Evolutionary conservation across 306 rosid genomes (phyloP).

Genomic region (Mimosa bimucronata): DNA sequence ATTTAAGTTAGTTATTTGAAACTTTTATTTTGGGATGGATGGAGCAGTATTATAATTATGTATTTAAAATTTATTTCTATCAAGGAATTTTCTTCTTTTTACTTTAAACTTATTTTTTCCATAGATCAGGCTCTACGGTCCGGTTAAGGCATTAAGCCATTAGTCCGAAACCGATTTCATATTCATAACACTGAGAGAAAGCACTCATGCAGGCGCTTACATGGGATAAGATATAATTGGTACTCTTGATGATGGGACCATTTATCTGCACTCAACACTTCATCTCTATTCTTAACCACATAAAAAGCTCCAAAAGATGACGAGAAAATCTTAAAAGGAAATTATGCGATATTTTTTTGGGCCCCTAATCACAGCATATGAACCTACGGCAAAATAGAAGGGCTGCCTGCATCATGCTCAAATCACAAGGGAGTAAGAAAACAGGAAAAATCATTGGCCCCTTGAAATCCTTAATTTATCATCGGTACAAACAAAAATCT

Average conservation of each 20-base stretch:
- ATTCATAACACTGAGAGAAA: background rate
- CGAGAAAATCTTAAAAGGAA: background rate
- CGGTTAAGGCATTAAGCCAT: background rate
- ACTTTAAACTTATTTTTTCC: background rate
- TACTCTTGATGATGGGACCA: conserved; percentile 29
- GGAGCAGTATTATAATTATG: no score
- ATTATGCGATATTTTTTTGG: background rate
- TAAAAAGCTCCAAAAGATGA: background rate
- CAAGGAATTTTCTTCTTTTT: no score
- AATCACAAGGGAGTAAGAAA: background rate
- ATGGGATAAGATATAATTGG: conserved; percentile 14
- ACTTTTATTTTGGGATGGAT: no score
- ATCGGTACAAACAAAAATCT: background rate
- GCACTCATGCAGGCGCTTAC: background rate
- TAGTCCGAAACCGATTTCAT: background rate
- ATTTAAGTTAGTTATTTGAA: no score
- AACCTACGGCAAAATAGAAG: background rate
- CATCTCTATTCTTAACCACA: conserved; percentile 27
- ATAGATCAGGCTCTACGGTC: background rate
- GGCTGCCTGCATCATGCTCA: background rate
- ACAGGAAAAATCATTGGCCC: conserved; percentile 8
- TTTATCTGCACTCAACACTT: conserved; percentile 11
- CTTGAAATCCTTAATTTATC: conserved; percentile 19
- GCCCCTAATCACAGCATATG: background rate
- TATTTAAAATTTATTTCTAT: no score